phyloP scores from a whole-genome alignment of 768 basidiomycete species.

The Russula griseocarnosa region DNA sequence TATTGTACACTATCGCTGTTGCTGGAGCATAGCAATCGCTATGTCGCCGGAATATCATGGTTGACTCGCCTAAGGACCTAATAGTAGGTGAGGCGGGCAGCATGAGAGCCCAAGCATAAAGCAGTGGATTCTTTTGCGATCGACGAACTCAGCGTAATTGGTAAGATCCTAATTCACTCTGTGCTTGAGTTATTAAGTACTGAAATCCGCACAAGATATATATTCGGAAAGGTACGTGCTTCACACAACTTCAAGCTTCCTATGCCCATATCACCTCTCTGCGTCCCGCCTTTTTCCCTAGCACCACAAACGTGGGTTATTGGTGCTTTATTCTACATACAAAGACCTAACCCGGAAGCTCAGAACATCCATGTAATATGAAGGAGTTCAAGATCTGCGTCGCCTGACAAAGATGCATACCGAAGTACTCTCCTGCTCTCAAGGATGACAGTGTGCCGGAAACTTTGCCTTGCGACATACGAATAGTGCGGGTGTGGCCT shows the following conservation, averaged over 20 bases:
- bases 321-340: conserved; percentile 7
- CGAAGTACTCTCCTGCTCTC: conserved; percentile 59
- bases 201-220: conserved; percentile 44
- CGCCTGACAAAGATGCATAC: conserved; percentile 58
- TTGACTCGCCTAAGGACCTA: conserved; percentile 58
- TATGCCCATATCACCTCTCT: conserved; percentile 2
- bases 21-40: conserved; percentile 68
- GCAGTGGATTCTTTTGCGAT: conserved; percentile 72
- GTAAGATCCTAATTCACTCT: conserved; percentile 43
- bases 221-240: conserved; percentile 71
- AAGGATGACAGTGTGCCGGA: conserved; percentile 65
- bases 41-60: conserved; percentile 62
- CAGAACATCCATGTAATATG: conserved; percentile 82
- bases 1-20: conserved; percentile 42
- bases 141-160: conserved; percentile 57
- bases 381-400: conserved; percentile 74
- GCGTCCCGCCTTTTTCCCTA: conserved; percentile 22
- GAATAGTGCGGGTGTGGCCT: conserved; percentile 52
- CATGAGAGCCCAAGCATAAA: conserved; percentile 50
- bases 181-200: not conserved
- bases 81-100: conserved; percentile 74
- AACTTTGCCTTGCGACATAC: conserved; percentile 56
- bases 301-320: conserved; percentile 37
- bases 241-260: conserved; percentile 19
- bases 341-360: conserved; percentile 18